Conservation (phyloP, 2,329 filamentous ascomycete genomes). For the Cordyceps fumosorosea region DNA sequence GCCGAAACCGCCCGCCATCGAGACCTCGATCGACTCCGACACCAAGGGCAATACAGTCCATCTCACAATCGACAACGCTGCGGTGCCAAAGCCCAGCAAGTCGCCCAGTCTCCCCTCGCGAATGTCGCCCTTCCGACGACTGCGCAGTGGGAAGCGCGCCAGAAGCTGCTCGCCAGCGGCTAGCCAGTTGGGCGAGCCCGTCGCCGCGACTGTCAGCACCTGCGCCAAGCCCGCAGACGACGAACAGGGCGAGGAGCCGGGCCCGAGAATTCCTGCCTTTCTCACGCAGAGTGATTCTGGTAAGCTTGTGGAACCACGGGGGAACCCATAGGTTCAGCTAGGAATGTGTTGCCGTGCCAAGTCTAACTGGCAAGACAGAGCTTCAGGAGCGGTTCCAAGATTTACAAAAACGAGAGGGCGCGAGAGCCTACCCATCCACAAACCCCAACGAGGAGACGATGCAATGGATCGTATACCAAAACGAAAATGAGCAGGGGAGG, state of each 20-base stretch:
- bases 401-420: conserved; percentile 46
- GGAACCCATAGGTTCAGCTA: background rate
- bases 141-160: conserved; percentile 41
- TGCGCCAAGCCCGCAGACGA: conserved; percentile 21
- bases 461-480: conserved; percentile 30
- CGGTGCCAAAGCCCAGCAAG: background rate
- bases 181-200: conserved; percentile 12
- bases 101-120: conserved; percentile 22
- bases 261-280: conserved; percentile 30
- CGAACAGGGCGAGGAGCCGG: conserved; percentile 17
- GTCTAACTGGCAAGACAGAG: conserved; percentile 34
- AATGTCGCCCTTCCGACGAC: conserved; percentile 37
- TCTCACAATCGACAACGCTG: background rate
- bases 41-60: conserved; percentile 16
- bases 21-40: conserved; percentile 31
- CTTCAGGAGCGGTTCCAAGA: conserved; percentile 42
- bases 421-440: conserved; percentile 35
- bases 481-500: conserved; percentile 24
- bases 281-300: conserved; percentile 31
- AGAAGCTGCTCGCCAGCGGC: conserved; percentile 33
- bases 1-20: conserved; percentile 37
- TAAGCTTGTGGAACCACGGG: conserved; percentile 14
- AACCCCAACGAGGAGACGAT: conserved; percentile 29
- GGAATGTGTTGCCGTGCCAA: background rate
- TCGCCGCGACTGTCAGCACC: conserved; percentile 29